Evolutionary conservation across 139 green algal species (phyloP), one percentile per base, ranked within the genome.

Genomic region (Haematococcus lacustris): DNA sequence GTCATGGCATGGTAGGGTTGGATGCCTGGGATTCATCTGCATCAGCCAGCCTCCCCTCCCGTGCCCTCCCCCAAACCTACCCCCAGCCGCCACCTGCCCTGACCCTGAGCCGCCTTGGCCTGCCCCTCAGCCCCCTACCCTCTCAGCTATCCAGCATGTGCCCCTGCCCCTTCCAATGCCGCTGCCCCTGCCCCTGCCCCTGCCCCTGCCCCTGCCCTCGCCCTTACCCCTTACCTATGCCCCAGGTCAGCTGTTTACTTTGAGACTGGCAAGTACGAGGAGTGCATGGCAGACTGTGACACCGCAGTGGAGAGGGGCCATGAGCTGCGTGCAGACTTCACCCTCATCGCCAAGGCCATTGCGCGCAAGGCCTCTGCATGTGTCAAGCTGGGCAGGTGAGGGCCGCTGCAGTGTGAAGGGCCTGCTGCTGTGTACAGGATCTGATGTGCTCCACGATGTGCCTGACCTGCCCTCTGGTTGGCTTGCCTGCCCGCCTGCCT

Each of bases 321-420:
- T 0, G 90, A 95, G 81, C 59, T 95, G 65, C 43, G 67, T 30
- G 85, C 89, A 1, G 95, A 99, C 84, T 98, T 93, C 80, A 96
- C 96, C 76, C 61, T 97, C 47, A 82, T 99, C 28, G 92, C 90
- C 1, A 79, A 88, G 7, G 94, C 94, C 0, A 77, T 98, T 57
- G 90, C 92, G 23, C 86, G 95, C 66, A 97, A 97, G 76, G 95
- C 86, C 70, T 93, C 88, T 37, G 93, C 93, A 7, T 86, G 96
- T 32, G 87, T 88, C n/a, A 95, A 96, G 85, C 66, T 84, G 71
- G 83, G 68, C 38, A 77, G 65, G 77, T 80, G 60, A 33, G 70
- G 25, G 61, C 23, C 57, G 13, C n/a, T n/a, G n/a, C n/a, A n/a
- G n/a, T n/a, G n/a, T n/a, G n/a, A n/a, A n/a, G n/a, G n/a, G n/a